A percentile compares a stretch with the other conserved stretches of the same genome.
Conservation (phyloP, 805 yeast species). For the Wickerhamiella australiensis region DNA sequence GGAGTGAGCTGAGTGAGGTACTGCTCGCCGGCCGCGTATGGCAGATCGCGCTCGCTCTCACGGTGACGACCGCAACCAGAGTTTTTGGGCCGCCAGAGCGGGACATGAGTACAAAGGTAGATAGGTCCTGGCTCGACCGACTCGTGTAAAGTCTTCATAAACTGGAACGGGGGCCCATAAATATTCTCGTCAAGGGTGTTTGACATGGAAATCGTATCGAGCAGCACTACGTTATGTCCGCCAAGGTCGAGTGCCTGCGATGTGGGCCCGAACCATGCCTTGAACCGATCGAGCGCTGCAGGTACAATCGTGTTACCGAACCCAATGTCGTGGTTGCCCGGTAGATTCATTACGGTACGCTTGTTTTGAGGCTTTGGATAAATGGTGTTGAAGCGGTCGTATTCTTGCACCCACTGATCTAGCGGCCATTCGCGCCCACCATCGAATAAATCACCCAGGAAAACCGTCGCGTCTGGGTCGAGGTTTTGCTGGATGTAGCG, state of each 20-base stretch:
- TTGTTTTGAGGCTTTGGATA: slow-evolving; percentile 47
- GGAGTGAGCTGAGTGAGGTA: slow-evolving; percentile 79
- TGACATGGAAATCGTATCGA: slow-evolving; percentile 77
- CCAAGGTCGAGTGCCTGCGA: slow-evolving; percentile 42
- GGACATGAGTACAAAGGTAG: slow-evolving; percentile 73
- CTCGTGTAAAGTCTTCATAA: slow-evolving; percentile 34
- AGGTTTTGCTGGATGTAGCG: slow-evolving; percentile 43
- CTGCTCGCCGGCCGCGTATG: slow-evolving; percentile 63
- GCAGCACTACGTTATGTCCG: slow-evolving; percentile 60
- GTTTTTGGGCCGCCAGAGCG: slow-evolving; percentile 58
- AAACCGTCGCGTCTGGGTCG: slow-evolving; percentile 64
- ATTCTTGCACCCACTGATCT: slow-evolving; percentile 58
- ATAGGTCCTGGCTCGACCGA: slow-evolving; percentile 9
- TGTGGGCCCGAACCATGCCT: slow-evolving; percentile 61
- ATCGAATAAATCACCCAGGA: slow-evolving; percentile 86
- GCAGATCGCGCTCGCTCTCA: slow-evolving; percentile 56
- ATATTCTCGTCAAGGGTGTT: slow-evolving; percentile 40
- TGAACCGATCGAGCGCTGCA: slow-evolving; percentile 49
- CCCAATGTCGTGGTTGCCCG: slow-evolving; percentile 97
- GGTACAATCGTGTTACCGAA: slow-evolving; percentile 62
- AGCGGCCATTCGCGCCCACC: slow-evolving; percentile 86
- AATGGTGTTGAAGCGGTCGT: slow-evolving; percentile 49
- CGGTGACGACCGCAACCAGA: slow-evolving; percentile 60
- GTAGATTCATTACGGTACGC: slow-evolving; percentile 38
- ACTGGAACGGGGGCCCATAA: slow-evolving; percentile 37